These are phyloP conservation scores for Casuarina glauca DNA, from an alignment of 306 rosid species.

Conservation along the genomic window DNA sequence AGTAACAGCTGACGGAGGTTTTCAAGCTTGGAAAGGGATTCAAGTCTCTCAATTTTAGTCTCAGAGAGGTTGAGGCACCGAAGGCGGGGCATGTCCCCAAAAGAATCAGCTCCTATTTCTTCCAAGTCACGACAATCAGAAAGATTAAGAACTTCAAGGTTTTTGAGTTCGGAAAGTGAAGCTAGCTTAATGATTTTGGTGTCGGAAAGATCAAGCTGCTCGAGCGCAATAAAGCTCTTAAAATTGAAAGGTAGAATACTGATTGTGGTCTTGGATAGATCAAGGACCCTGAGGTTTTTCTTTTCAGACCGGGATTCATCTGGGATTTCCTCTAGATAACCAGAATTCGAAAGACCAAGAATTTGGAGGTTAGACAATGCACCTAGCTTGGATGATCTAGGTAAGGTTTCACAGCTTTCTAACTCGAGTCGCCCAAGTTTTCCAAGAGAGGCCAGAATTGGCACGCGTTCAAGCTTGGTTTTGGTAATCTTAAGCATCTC, in stretches of 20 bases:
- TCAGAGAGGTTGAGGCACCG: conserved; percentile 31
- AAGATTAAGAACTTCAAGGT: neutral
- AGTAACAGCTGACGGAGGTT: conserved; percentile 29
- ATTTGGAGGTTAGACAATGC: conserved; percentile 23
- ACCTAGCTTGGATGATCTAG: conserved; percentile 18
- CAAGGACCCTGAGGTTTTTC: conserved; percentile 29
- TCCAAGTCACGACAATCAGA: neutral
- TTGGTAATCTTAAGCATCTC: conserved; percentile 31
- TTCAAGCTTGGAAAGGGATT: neutral
- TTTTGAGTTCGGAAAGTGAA: too few species aligned
- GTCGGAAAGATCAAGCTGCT: conserved; percentile 28
- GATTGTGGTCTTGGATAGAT: conserved; percentile 25
- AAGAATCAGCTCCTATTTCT: conserved; percentile 13
- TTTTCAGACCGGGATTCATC: conserved; percentile 8
- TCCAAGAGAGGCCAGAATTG: conserved; percentile 17
- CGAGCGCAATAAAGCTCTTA: conserved; percentile 18
- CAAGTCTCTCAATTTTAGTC: conserved; percentile 23
- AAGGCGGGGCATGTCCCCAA: conserved; percentile 18
- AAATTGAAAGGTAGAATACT: conserved; percentile 20
- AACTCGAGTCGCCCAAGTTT: conserved; percentile 19
- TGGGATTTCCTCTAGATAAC: conserved; percentile 13
- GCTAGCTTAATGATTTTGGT: neutral
- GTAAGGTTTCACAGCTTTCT: conserved; percentile 12
- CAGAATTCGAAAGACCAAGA: conserved; percentile 36
- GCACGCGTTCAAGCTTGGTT: conserved; percentile 23